Evolutionary conservation across 1,284 basidiomycete genomes (phyloP), one percentile per base, ranked within the genome.

Genomic region (Caloboletus firmus): DNA sequence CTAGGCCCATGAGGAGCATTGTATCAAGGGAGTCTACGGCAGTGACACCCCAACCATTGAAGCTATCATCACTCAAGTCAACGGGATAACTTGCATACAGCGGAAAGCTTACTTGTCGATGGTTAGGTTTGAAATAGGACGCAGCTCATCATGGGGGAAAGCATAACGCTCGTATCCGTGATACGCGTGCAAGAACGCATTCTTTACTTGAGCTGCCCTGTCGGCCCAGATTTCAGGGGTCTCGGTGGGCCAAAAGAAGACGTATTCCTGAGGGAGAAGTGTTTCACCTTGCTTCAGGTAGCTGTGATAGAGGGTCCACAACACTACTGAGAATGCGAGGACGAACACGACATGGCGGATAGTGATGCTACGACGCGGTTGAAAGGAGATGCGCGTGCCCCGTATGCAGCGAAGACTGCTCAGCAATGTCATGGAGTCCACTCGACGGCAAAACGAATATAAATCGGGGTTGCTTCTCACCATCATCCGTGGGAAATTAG

Each of bases 31-130:
- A 83, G 64, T 93, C 92, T 56, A 92, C 80, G 49, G 86, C 80
- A 1, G 89, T 88, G 0, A 95, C 87, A 13, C 92, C 93, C 94
- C 95, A 97, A 9, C 90, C 85, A 65, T 89, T 89, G 67, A 89
- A 87, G 53, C 87, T 89, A 59, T 17, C 13, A 11, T 31, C 26
- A 12, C 8, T 5, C 22, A 0, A 18, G 44, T 54, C 50, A 51
- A 36, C 18, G 22, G 6, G 42, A 44, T 11, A 10, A 4, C 22
- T 9, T 15, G 34, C 10, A 9, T 0, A 28, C 2, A 7, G 35
- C 4, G 18, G 11, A 17, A 43, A 18, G 63, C 80, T 57, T 59
- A 89, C 87, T 80, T 81, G 68, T 87, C 74, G 17, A 73, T 64
- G 17, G 68, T 71, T 4, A 51, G 56, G 46, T 80, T 78, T 4